Evolutionary conservation across 208 protist species (phyloP), one percentile per base, ranked within the genome.

Genomic region (Trypanosomatidae sp.): DNA sequence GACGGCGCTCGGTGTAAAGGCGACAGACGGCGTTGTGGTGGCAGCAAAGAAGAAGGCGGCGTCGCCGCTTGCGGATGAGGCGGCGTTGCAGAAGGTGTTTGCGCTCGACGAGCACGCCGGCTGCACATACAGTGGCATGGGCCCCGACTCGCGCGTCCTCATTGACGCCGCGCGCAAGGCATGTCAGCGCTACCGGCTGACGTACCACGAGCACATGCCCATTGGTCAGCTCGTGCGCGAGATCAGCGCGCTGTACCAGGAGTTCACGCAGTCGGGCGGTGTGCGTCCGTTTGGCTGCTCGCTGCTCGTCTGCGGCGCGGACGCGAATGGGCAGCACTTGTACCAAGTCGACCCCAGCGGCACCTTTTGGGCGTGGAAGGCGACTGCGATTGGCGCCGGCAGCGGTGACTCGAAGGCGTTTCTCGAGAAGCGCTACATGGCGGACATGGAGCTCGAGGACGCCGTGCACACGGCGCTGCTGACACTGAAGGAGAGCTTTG

Each of bases 281-380:
- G 98, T 99, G 10, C 73, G 98, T 21, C 98, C 98, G 4, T 99
- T 99, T 70, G 98, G 98, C 21, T 97, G 98, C 37, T 99, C 96
- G n/a, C 75, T 99, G 3, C 80, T 99, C 1, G 81, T 99, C 13
- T 86, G 95, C 20, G 98, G 98, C 19, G 96, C 96, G 46, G 94
- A 99, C 39, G 62, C 60, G 0, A 83, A 78, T 21, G 96, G 92
- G 7, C 88, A 97, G 41, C 95, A 98, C 47, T 69, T 99, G 1
- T 99, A 98, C 53, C 98, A 99, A 56, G 70, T 98, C 2, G 98
- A 99, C 66, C 98, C 98, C 21, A 97, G 89, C 38, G 98, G 98
- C 19, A 97, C 97, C 6, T 99, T 98, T 70, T 99, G 81, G 61
- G 88, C 94, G 4, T 99, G 98, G 98, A 99, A 99, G 76, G 98